Evolutionary conservation across 805 yeast species (phyloP), one percentile per base, ranked within the genome.

Genomic region (Kuraishia ogatae): DNA sequence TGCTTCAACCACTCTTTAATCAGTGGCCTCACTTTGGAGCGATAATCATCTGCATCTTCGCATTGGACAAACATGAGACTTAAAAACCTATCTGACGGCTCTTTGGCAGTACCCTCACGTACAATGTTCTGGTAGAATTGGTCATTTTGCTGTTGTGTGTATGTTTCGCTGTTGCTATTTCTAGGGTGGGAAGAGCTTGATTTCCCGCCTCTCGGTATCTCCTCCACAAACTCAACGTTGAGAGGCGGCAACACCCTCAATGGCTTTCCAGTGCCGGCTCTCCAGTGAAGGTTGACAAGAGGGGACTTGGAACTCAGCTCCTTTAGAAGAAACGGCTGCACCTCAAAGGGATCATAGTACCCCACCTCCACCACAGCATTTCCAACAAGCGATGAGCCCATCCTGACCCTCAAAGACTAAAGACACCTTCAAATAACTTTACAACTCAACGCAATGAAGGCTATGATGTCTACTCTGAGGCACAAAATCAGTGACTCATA

Each of bases 21-120:
- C 60, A 90, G 72, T 1, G 96, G 96, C 47, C 99, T 78, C 0
- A 87, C 90, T 62, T 85, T 88, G 0, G 86, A 68, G 57, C 96
- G 75, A 67, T 93, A 93, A 1, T 81, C 81, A 17, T 93, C 98
- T 20, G 86, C 66, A 50, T 80, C 81, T 4, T 81, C 83, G 57
- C 85, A 80, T 55, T 78, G 78, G 7, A 93, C 76, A 55, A 92
- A 79, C 73, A 93, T 83, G 21, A 91, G 64, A 59, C 85, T 78
- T 50, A 88, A 71, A 60, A 85, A 83, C 1, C 87, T 82, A 4
- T 76, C 69, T 3, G 43, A 17, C 13, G 43, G 13, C 22, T 19
- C 49, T 48, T 26, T 57, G 57, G 26, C 57, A 50, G 29, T 60
- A 54, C 52, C 46, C 46, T 17, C 54, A 1, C 51, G 24, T 39